Percentiles rank a stretch among this genome's conserved stretches.
Conservation (phyloP, 352 stramenopile species). For the Bremia lactucae region DNA sequence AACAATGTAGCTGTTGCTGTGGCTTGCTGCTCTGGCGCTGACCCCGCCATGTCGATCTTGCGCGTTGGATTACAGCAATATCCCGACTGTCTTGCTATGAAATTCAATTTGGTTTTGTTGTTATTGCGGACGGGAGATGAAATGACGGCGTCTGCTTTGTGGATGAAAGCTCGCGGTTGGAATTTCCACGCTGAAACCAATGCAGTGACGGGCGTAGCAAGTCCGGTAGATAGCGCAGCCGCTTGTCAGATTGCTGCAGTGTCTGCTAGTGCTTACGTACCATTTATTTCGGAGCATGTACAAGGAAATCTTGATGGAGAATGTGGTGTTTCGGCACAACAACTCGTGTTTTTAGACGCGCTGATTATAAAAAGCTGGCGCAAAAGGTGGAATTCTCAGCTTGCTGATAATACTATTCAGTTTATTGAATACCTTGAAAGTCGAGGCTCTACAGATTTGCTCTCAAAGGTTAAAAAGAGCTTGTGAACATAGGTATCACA, state of each 20-base stretch:
- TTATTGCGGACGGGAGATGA: conserved; percentile 49
- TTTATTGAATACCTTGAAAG: conserved; percentile 45
- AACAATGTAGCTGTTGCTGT: conserved; percentile 65
- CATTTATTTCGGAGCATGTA: conserved; percentile 37
- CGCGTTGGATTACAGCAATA: conserved; percentile 31
- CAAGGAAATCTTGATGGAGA: conserved; percentile 13
- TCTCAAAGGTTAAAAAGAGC: neutral
- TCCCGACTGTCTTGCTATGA: conserved; percentile 27
- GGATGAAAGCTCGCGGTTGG: conserved; percentile 56
- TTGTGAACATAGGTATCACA: neutral
- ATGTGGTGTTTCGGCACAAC: conserved; percentile 25
- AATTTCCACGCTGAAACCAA: conserved; percentile 22
- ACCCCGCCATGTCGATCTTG: conserved; percentile 36
- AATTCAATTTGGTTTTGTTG: conserved; percentile 71
- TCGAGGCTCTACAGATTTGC: conserved; percentile 4
- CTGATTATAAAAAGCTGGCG: conserved; percentile 49
- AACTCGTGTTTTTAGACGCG: conserved; percentile 50
- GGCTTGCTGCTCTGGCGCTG: conserved; percentile 28
- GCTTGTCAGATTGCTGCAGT: conserved; percentile 19
- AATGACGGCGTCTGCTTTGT: conserved; percentile 42
- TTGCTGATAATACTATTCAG: conserved; percentile 26
- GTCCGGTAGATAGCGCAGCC: conserved; percentile 7
- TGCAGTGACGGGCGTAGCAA: conserved; percentile 1
- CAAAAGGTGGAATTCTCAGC: conserved; percentile 19
- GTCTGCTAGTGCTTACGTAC: neutral